Evolutionary conservation across 441 rosid genomes (phyloP).

Genomic region (Mallotus japonicus): DNA sequence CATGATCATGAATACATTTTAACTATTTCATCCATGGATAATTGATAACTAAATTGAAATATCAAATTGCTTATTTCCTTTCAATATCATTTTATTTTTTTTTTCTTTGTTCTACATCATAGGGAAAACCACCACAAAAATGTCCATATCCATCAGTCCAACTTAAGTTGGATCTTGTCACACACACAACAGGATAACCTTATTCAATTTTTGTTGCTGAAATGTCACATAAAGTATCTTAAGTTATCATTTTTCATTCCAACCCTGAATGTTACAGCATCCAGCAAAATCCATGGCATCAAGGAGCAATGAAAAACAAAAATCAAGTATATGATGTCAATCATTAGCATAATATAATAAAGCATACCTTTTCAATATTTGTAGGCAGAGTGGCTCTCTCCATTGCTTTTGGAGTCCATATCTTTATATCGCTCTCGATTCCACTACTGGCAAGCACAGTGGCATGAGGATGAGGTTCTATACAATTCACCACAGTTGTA

Average conservation of each 20-base stretch:
- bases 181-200: not conserved
- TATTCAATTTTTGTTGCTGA: not conserved
- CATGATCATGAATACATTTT: not conserved
- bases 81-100: not conserved
- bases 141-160: not conserved
- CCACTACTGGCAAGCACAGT: conserved; percentile 85
- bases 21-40: not conserved
- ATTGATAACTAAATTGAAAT: not conserved
- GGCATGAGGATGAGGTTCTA: conserved; percentile 73
- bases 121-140: not conserved
- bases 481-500: conserved; percentile 71
- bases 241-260: not conserved
- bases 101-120: not conserved
- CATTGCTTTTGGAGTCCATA: conserved; percentile 72
- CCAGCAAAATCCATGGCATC: not conserved
- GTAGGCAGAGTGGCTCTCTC: conserved; percentile 66
- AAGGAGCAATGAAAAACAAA: not conserved
- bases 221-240: not conserved
- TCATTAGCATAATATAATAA: not conserved
- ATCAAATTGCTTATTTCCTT: not conserved
- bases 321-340: not conserved
- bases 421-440: conserved; percentile 71
- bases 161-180: not conserved
- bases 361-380: conserved; percentile 67
- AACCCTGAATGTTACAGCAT: not conserved